Evolutionary conservation across 257 asterid species (phyloP).

Genomic region (Eustoma russellianum): DNA sequence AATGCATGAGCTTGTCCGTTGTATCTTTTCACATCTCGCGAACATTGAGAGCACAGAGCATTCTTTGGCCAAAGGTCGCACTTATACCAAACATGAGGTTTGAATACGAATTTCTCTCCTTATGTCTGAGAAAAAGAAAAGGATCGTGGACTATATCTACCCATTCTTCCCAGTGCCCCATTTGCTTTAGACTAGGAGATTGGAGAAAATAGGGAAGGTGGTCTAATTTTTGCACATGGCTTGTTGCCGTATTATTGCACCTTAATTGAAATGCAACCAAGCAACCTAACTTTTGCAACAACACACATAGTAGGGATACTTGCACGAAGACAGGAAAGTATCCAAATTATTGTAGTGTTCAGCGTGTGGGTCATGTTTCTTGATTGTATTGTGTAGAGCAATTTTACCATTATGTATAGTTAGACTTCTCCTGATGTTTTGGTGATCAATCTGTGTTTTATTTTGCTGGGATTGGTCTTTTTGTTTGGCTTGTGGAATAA

Average conservation of each 20-base stretch:
- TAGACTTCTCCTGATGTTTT: no score
- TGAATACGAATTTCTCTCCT: background rate
- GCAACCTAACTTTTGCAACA: background rate
- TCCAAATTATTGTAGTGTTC: no score
- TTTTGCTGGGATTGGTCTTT: no score
- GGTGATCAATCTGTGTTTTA: no score
- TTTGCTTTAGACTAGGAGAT: background rate
- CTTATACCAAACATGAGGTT: constrained; percentile 57
- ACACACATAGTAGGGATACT: no score
- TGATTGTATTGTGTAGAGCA: no score
- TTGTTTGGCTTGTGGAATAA: no score
- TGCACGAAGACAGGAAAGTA: no score
- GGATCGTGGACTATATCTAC: no score
- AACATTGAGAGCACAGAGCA: constrained; percentile 60
- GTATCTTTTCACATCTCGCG: constrained; percentile 87
- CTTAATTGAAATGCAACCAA: background rate
- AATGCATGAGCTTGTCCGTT: constrained; percentile 87
- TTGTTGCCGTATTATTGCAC: background rate
- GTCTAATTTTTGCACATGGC: background rate
- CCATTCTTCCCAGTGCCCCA: no score
- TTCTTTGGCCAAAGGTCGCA: constrained; percentile 68
- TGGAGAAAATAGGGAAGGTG: background rate
- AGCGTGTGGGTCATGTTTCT: no score
- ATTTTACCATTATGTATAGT: no score
- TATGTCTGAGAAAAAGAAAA: background rate